phyloP scores from a whole-genome alignment of 768 basidiomycete species.

The Pluteus cervinus region DNA sequence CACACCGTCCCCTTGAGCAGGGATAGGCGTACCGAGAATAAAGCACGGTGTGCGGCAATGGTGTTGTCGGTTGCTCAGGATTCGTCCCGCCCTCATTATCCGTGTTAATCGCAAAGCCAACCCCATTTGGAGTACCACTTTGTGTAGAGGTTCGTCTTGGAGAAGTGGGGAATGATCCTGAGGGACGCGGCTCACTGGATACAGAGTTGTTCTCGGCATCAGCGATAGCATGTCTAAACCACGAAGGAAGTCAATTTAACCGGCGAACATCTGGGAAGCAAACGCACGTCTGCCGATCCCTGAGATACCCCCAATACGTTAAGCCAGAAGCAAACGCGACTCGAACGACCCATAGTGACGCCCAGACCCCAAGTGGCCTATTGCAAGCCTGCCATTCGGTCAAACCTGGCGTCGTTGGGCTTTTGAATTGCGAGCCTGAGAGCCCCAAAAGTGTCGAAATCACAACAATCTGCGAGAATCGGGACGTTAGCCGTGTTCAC shows the following conservation, averaged over 20 bases:
- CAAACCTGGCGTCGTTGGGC: constrained; percentile 27
- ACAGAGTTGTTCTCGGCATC: too few relatives aligned
- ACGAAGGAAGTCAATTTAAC: too few relatives aligned
- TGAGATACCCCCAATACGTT: constrained; percentile 43
- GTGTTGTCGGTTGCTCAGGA: too few relatives aligned
- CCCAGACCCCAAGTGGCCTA: constrained; percentile 53
- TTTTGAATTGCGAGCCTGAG: constrained; percentile 31
- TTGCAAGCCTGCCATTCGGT: constrained; percentile 50
- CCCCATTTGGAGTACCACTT: too few relatives aligned
- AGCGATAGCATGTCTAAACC: too few relatives aligned
- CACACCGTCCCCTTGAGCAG: constrained; percentile 20
- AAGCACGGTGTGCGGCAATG: too few relatives aligned
- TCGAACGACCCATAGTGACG: constrained; percentile 46
- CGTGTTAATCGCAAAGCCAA: too few relatives aligned
- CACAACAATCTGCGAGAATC: constrained; percentile 33
- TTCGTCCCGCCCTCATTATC: too few relatives aligned
- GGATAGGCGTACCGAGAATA: constrained; percentile 41
- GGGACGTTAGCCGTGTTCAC: constrained; percentile 3
- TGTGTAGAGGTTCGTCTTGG: too few relatives aligned
- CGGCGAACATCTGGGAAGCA: too few relatives aligned
- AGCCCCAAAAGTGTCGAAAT: constrained; percentile 42
- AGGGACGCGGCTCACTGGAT: too few relatives aligned
- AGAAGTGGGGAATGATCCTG: too few relatives aligned
- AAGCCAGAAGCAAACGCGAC: constrained; percentile 36
- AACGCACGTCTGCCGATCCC: constrained; percentile 22